Evolutionary conservation across 441 rosid genomes (phyloP).

Genomic region (Monsonia emarginata): DNA sequence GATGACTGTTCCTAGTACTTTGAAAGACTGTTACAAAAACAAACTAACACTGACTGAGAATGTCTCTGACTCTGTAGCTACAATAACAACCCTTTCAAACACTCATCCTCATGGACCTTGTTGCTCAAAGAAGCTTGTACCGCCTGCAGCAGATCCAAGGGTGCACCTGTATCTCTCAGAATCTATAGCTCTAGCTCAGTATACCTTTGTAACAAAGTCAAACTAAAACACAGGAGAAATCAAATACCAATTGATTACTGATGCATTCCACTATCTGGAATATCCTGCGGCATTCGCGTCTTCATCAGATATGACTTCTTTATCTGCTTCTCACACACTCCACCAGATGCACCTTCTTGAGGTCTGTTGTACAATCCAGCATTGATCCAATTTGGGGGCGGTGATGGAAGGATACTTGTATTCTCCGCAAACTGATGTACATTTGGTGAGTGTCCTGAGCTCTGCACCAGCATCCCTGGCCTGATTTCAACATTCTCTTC

Average conservation of each 20-base stretch:
- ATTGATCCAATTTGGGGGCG: constrained; percentile 53
- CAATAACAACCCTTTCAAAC: too few species aligned
- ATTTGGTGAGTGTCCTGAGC: constrained; percentile 16
- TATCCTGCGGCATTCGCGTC: constrained; percentile 26
- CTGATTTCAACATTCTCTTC: constrained; percentile 39
- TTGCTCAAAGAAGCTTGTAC: too few species aligned
- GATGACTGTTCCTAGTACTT: too few species aligned
- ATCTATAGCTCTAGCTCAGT: too few species aligned
- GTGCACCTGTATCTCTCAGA: too few species aligned
- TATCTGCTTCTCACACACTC: constrained; percentile 35
- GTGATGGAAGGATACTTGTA: constrained; percentile 41
- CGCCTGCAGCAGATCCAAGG: too few species aligned
- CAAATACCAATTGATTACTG: constrained; percentile 12
- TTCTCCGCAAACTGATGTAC: constrained; percentile 30
- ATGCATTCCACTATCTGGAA: constrained; percentile 17
- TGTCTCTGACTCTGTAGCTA: too few species aligned
- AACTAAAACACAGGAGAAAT: too few species aligned
- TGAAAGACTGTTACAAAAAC: too few species aligned
- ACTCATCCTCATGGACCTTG: too few species aligned
- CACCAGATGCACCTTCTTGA: constrained; percentile 27
- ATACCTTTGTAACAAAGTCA: too few species aligned
- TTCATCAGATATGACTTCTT: constrained; percentile 52
- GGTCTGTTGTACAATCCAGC: constrained; percentile 29
- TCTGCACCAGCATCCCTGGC: constrained; percentile 24
- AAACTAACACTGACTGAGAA: too few species aligned